These are phyloP conservation scores for Malus hybrid DNA, from an alignment of 331 rosid species.

Conservation along the genomic window DNA sequence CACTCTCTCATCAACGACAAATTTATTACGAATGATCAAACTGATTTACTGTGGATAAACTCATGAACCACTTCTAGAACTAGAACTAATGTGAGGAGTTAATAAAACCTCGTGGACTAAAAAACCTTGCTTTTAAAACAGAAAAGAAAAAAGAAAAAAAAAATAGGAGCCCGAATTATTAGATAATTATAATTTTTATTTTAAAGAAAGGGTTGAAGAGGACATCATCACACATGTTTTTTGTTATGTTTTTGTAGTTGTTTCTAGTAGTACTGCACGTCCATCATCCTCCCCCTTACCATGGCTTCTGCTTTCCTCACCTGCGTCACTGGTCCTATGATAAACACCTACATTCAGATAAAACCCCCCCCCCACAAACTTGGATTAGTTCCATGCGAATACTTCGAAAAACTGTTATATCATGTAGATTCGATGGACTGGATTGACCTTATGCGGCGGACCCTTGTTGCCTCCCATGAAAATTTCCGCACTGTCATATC, in stretches of 20 bases:
- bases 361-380: background rate
- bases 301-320: constrained; percentile 98
- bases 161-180: background rate
- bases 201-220: background rate
- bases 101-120: too few relatives aligned
- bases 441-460: constrained; percentile 81
- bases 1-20: too few relatives aligned
- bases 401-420: background rate
- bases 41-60: too few relatives aligned
- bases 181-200: background rate
- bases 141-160: too few relatives aligned
- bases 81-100: too few relatives aligned
- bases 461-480: constrained; percentile 78
- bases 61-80: accelerated
- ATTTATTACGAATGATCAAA: too few relatives aligned
- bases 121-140: too few relatives aligned
- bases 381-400: background rate
- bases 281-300: constrained; percentile 80
- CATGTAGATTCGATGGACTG: constrained; percentile 12
- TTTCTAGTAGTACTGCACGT: constrained; percentile 28
- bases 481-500: constrained; percentile 77
- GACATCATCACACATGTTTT: background rate
- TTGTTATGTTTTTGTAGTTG: background rate
- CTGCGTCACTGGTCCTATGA: constrained; percentile 78
- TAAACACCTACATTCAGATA: constrained; percentile 50